Evolutionary conservation across 2,329 filamentous ascomycete genomes (phyloP), one percentile per base, ranked within the genome.

Genomic region (Hymenoscyphus fraxineus): DNA sequence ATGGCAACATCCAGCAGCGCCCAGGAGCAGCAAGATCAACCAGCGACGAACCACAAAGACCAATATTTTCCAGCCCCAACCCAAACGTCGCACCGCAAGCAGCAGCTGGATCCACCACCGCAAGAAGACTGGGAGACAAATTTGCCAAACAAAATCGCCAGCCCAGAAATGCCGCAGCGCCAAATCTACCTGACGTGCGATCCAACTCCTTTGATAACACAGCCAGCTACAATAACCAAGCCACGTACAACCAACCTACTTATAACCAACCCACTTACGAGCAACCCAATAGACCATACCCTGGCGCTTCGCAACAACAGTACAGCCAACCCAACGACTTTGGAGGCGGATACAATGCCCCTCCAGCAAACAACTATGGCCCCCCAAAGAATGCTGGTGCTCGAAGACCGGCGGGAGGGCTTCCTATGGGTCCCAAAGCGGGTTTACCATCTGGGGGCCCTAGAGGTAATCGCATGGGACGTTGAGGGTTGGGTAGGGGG

Each of bases 241-340:
- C 47, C 19, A 54, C 22, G 13, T 54, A 51, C 19, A 3, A 3
- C 19, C n/a, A 22, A 27, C 19, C 47, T 16, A 69, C 39, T 78
- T 81, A 16, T 63, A 71, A 70, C 41, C 16, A 19, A 27, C 22
- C 47, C 19, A 54, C 22, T 27, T 54, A 51, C 19, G 5, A 3
- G 6, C n/a, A 22, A 27, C 19, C 47, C n/a, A 69, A 74, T 13
- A 69, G 72, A 59, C 78, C 80, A 4, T 80, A 80, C 66, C 75
- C 81, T 72, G 75, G 78, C 10, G 76, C 81, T 5, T 83, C 82
- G 64, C 74, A 80, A 31, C 81, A 81, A 1, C 83, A 81, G 82
- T 76, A 80, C 2, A 76, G 68, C 58, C 78, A 76, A 59, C 81
- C 80, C 39, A 77, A 80, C 38, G 76, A 76, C 27, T 77, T 76